Base-by-base conservation (phyloP, 2,329 filamentous ascomycete genomes). In the Penicillium psychrosexuale region DNA sequence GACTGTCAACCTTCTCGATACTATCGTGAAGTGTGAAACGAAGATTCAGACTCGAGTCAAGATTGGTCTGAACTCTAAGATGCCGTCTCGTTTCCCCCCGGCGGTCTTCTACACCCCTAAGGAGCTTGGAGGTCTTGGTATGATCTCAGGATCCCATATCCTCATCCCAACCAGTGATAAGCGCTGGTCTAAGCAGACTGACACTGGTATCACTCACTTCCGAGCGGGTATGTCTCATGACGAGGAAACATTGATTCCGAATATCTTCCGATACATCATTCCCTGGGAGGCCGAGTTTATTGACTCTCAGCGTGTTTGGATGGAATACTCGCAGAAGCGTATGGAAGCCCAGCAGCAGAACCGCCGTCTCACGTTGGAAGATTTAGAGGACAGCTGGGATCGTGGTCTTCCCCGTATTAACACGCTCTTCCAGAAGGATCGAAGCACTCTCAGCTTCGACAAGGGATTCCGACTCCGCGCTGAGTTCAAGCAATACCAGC, bases 271-370 rank as follows among this genome's bases (percentile, higher is more conserved):
- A 57, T 99, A 99, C 76, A 97, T 99, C 71, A 96, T 97, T 61
- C 93, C 94, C 0, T 99, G 94, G 94, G 94, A 99, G 72, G 90
- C 93, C 1, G 94, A 99, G 72, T 99, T 99, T 75, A 96, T 97
- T 63, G 95, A 99, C 72, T 99, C 94, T 4, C 95, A 99, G 72
- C 88, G 95, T 65, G 94, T 99, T 1, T 99, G 94, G 94, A 97
- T 94, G 27, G 94, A 99, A 67, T 99, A 99, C 70, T 97, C 93
- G 0, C 94, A 99, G 77, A 99, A 99, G 80, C 88, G 94, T 44
- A 82, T 95, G 61, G 94, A 99, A 71, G 95, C 94, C 19, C 96
- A 97, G 68, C 93, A 97, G 66, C 94, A 99, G 73, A 99, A 99
- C 67, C 87, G 94, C 54, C 86, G 94, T 63, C 79, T 99, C 44